Evolutionary conservation across 2,329 filamentous ascomycete genomes (phyloP), one percentile per base, ranked within the genome.

Genomic region (Macroventuria anomochaeta): DNA sequence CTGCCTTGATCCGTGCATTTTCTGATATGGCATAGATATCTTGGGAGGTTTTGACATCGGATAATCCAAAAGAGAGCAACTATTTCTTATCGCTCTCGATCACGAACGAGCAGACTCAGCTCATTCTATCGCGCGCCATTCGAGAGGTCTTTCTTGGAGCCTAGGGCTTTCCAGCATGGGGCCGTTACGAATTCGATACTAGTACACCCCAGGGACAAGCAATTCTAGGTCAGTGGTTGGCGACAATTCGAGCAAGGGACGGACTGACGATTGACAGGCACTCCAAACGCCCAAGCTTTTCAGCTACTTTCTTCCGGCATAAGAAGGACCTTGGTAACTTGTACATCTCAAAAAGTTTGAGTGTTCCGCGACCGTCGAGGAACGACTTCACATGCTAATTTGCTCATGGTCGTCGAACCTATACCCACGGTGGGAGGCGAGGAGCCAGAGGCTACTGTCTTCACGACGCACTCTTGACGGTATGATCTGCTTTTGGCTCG

Each of bases 221-320:
- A 1, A 47, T 47, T 13, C 7, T 47, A 38, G 44, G 44, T 47
- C n/a, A 39, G 44, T 39, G 13, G 10, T 10, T 7, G 7, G 7
- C 17, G 18, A n/a, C 2, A 5, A 23, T 5, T 5, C 10, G 5
- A 10, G 26, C 15, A 10, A 8, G 3, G 8, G 17, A 32, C 15
- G 7, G 29, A 46, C 33, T 46, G 20, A 46, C 37, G 7, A 5
- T 26, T 1, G 2, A 2, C 29, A 53, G 49, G 49, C 15, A 46
- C 49, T 3, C 36, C 49, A 5, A 53, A 53, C 23, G 49, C 42
- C 3, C 28, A 46, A 18, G 49, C 49, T 13, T n/a, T 47, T 53
- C 37, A 47, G 41, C n/a, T 53, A 53, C 25, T 47, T 53, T 12
- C 42, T 53, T 7, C 43, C 49, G 47, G 26, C 49, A 53, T 23